These are phyloP conservation scores for Blastomyces gilchristii DNA, from an alignment of 2,329 filamentous ascomycete species.

Conservation along the genomic window DNA sequence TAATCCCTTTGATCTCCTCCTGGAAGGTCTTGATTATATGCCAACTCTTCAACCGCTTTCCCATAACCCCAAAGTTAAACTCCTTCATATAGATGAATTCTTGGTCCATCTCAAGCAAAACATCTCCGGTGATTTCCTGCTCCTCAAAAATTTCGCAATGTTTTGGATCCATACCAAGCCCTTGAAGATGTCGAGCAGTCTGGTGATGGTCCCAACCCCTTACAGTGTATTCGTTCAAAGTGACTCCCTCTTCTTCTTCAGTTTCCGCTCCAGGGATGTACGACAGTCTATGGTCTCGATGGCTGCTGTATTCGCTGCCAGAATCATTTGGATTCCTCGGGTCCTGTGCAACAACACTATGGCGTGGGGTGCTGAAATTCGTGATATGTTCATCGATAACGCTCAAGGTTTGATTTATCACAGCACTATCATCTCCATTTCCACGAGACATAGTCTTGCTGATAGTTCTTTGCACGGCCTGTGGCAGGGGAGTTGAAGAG, in stretches of 20 bases:
- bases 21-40: slow-evolving; percentile 90
- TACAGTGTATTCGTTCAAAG: slow-evolving; percentile 65
- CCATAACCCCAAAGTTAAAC: slow-evolving; percentile 85
- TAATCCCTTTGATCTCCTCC: slow-evolving; percentile 63
- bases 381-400: slow-evolving; percentile 97
- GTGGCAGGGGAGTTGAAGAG: slow-evolving; percentile 25
- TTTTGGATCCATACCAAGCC: slow-evolving; percentile 70
- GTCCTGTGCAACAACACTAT: slow-evolving; percentile 42
- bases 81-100: slow-evolving; percentile 91
- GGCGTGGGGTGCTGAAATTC: slow-evolving; percentile 58
- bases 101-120: slow-evolving; percentile 89
- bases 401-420: slow-evolving; percentile 87
- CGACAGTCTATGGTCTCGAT: slow-evolving; percentile 65
- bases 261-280: slow-evolving; percentile 85
- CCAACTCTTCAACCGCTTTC: slow-evolving; percentile 84
- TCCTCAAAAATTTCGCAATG: slow-evolving; percentile 93
- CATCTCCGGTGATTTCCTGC: slow-evolving; percentile 91
- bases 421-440: slow-evolving; percentile 55
- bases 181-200: slow-evolving; percentile 82
- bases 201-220: slow-evolving; percentile 67
- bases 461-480: slow-evolving; percentile 36
- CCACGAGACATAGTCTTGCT: slow-evolving; percentile 40
- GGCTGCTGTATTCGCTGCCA: slow-evolving; percentile 79
- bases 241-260: slow-evolving; percentile 68
- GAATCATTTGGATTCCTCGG: slow-evolving; percentile 57